Conservation (phyloP, 176 grass and related monocot species). For the Aegilops longissima region DNA sequence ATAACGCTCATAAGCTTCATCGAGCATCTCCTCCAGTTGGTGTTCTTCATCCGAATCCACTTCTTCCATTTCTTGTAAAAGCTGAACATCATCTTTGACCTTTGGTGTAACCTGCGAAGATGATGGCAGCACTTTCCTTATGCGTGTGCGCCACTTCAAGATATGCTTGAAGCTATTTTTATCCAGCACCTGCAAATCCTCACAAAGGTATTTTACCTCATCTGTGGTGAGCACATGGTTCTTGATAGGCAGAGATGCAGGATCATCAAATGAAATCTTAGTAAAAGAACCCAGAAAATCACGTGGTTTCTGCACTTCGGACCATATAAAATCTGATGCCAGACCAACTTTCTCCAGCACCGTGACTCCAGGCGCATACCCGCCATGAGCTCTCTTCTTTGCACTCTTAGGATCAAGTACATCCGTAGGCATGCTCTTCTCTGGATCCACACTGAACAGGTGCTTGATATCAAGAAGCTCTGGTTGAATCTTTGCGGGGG, state of each 20-base stretch:
- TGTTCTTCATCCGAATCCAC: conserved; percentile 82
- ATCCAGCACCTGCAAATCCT: conserved; percentile 84
- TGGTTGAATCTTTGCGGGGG: conserved; percentile 89
- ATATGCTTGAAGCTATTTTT: conserved; percentile 98
- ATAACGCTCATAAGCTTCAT: conserved; percentile 86
- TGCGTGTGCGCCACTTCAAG: conserved; percentile 79
- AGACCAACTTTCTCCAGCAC: conserved; percentile 68
- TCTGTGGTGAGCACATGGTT: conserved; percentile 91
- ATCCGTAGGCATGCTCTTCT: conserved; percentile 59
- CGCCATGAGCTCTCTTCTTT: conserved; percentile 76
- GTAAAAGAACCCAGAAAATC: conserved; percentile 86
- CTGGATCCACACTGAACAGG: conserved; percentile 70
- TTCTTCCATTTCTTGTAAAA: conserved; percentile 94
- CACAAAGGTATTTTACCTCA: conserved; percentile 78
- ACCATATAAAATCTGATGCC: conserved; percentile 82
- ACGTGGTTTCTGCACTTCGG: conserved; percentile 56
- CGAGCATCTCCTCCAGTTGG: conserved; percentile 86
- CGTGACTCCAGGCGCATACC: conserved; percentile 60
- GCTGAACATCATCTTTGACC: conserved; percentile 56
- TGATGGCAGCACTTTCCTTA: conserved; percentile 49
- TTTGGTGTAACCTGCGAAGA: conserved; percentile 39
- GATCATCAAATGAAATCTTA: conserved; percentile 76
- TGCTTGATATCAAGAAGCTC: conserved; percentile 92
- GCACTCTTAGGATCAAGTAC: conserved; percentile 38
- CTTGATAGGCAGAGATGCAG: conserved; percentile 63